A percentile compares a stretch with the other conserved stretches of the same genome.
phyloP scores from a whole-genome alignment of 2,329 filamentous ascomycete genomes.

The Alternaria viburni region DNA sequence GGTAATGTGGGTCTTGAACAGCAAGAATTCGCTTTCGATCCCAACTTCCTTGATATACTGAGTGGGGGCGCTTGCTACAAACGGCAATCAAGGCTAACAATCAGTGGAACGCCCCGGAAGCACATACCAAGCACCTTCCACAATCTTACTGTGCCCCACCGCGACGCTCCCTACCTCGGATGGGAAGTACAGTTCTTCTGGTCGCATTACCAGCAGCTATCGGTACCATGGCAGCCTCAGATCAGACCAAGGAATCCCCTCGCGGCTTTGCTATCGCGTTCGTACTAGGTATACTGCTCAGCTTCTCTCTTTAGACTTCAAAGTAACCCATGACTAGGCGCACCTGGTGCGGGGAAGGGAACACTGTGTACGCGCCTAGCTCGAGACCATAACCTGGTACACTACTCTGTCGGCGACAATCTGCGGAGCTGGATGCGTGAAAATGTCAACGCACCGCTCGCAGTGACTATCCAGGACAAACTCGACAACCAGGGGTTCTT shows the following conservation, averaged over 20 bases:
- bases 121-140: background rate
- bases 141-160: background rate
- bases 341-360: background rate
- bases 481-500: conserved; percentile 3
- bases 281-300: background rate
- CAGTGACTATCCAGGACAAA: conserved; percentile 4
- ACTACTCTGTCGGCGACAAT: background rate
- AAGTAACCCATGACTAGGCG: background rate
- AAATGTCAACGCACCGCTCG: background rate
- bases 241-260: background rate
- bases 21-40: background rate
- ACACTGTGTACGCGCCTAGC: background rate
- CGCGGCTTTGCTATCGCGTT: background rate
- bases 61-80: background rate
- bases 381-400: background rate
- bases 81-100: background rate
- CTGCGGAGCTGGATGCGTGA: conserved; percentile 3
- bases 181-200: background rate
- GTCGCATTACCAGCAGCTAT: background rate
- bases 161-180: background rate
- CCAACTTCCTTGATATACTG: background rate
- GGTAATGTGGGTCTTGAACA: background rate
- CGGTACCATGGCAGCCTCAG: background rate
- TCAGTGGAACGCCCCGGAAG: background rate
- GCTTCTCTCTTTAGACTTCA: background rate